Percentiles rank a stretch among this genome's conserved stretches.
These are phyloP conservation scores for Hypoxylon sp. DNA, from an alignment of 2,329 filamentous ascomycete species.

Conservation along the genomic window DNA sequence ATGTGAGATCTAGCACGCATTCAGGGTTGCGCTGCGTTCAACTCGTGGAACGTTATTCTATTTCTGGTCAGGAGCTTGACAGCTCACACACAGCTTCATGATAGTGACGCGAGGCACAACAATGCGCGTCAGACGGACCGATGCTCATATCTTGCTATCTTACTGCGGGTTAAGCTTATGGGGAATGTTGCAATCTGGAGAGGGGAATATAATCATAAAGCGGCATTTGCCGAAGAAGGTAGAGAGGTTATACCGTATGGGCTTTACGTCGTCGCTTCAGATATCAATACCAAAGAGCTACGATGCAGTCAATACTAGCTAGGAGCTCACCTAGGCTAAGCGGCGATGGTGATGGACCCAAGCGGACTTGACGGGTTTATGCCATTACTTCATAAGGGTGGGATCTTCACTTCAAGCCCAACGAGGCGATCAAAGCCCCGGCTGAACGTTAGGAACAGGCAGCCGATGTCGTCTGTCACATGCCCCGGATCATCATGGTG, in stretches of 20 bases:
- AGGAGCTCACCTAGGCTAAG: conserved; percentile 5
- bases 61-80: conserved; percentile 15
- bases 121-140: conserved; percentile 16
- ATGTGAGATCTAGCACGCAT: conserved; percentile 18
- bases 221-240: background rate
- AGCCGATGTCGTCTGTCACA: conserved; percentile 22
- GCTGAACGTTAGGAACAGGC: conserved; percentile 3
- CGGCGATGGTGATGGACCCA: conserved; percentile 15
- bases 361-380: conserved; percentile 28
- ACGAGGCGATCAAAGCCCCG: background rate
- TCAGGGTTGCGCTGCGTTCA: conserved; percentile 15
- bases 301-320: conserved; percentile 3
- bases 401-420: conserved; percentile 16
- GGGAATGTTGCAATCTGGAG: too few relatives aligned
- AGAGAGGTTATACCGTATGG: too few relatives aligned
- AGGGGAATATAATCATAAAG: too few relatives aligned
- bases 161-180: too few relatives aligned
- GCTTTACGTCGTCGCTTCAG: too few relatives aligned
- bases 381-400: conserved; percentile 23
- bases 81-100: too few relatives aligned
- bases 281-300: too few relatives aligned
- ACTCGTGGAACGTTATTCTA: conserved; percentile 26
- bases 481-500: conserved; percentile 17
- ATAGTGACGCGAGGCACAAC: conserved; percentile 10
- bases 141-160: conserved; percentile 2